A percentile compares a stretch with the other conserved stretches of the same genome.
Conservation (phyloP, 2,329 filamentous ascomycete species). For the Cucurbitaria berberidis region DNA sequence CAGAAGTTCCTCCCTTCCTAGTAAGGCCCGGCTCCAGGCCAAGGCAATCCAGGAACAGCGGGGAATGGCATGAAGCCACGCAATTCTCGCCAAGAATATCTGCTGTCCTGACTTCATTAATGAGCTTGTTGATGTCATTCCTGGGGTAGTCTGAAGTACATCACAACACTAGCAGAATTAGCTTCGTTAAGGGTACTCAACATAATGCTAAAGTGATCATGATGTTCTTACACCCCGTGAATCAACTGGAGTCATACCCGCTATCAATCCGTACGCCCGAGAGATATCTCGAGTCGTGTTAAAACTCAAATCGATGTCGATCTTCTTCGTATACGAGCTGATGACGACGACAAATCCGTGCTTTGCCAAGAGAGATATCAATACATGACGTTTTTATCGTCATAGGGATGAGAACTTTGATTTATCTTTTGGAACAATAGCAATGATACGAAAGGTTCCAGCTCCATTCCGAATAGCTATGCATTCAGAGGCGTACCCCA, state of each 20-base stretch:
- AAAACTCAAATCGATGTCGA: neutral
- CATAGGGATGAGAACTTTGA: neutral
- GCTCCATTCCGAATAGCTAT: neutral
- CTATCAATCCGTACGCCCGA: neutral
- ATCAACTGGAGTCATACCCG: neutral
- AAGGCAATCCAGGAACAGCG: conserved; percentile 17
- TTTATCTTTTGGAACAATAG: neutral
- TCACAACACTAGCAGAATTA: neutral
- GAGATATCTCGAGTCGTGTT: neutral
- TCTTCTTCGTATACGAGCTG: neutral
- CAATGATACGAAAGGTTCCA: neutral
- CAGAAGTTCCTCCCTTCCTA: conserved; percentile 17
- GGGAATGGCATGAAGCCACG: conserved; percentile 21
- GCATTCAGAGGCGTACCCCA: neutral
- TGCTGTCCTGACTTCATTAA: neutral
- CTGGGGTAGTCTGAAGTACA: neutral
- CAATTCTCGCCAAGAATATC: neutral
- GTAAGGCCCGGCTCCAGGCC: conserved; percentile 27
- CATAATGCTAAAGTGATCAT: too few species aligned
- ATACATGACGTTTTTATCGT: neutral
- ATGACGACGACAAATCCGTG: neutral
- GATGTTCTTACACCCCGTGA: neutral
- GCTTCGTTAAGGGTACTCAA: too few species aligned
- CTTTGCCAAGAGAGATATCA: neutral
- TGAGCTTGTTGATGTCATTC: neutral